phyloP scores from a whole-genome alignment of 306 rosid genomes.

The Prinsepia uniflora region DNA sequence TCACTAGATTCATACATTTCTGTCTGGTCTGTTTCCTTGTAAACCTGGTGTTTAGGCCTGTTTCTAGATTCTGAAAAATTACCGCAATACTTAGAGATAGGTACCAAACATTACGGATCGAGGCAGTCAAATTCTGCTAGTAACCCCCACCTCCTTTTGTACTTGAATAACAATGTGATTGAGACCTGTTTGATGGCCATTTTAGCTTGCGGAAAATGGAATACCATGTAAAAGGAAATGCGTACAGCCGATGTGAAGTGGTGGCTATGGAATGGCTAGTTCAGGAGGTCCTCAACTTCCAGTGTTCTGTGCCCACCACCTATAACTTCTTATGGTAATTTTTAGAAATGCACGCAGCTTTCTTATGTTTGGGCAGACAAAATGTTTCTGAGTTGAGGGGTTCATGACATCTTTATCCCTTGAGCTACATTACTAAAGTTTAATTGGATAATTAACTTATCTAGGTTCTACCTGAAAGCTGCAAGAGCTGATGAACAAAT shows the following conservation, averaged over 20 bases:
- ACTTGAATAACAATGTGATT: background rate
- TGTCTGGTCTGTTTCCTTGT: background rate
- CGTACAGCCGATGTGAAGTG: constrained; percentile 75
- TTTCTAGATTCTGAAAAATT: background rate
- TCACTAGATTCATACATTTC: background rate
- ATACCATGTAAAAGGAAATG: constrained; percentile 44
- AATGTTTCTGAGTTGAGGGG: background rate
- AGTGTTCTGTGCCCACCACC: constrained; percentile 75
- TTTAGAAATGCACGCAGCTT: background rate
- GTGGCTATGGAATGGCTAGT: constrained; percentile 99
- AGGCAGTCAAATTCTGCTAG: background rate
- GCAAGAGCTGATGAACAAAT: constrained; percentile 57
- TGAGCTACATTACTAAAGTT: background rate
- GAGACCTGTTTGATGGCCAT: constrained; percentile 23
- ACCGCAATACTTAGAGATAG: background rate
- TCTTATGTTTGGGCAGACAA: background rate
- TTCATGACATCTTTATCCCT: constrained; percentile 6
- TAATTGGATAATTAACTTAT: background rate
- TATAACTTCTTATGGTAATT: constrained; percentile 79
- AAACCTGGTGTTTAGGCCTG: background rate
- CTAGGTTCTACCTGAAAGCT: constrained; percentile 83
- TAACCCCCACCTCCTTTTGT: background rate
- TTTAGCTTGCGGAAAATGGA: constrained; percentile 54
- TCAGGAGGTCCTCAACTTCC: constrained; percentile 78
- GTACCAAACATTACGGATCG: background rate